phyloP scores from a whole-genome alignment of 176 grass and related monocot species.

The Otatea glauca region DNA sequence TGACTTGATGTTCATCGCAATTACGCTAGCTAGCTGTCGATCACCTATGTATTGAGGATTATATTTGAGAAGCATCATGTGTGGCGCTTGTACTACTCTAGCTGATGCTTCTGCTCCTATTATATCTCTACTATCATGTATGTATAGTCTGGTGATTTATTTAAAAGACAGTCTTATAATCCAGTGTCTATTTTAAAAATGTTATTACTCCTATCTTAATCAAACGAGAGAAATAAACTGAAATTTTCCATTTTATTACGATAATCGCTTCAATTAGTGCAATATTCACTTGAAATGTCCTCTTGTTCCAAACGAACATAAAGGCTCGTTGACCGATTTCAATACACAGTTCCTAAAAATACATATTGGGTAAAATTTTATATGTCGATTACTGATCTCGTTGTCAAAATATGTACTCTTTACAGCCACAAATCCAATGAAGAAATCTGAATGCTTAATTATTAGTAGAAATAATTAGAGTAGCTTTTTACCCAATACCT shows the following conservation, averaged over 20 bases:
- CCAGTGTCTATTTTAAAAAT: background rate
- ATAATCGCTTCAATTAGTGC: background rate
- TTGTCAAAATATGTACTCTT: constrained; percentile 21
- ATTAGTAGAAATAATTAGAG: constrained; percentile 8
- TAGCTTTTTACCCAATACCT: constrained; percentile 7
- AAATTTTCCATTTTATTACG: background rate
- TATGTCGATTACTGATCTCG: background rate
- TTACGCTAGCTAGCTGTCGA: background rate
- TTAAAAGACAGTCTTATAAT: background rate
- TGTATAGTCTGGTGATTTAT: background rate
- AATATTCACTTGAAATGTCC: background rate
- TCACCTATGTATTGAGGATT: background rate
- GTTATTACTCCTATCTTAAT: background rate
- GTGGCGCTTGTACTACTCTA: background rate
- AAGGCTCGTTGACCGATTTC: background rate
- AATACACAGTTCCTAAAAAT: background rate
- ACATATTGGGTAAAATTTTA: background rate
- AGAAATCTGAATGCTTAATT: background rate
- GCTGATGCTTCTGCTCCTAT: background rate
- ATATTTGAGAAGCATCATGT: background rate
- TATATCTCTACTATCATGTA: background rate
- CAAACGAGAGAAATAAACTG: background rate
- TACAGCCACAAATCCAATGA: background rate
- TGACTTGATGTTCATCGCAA: background rate
- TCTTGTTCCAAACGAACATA: background rate